Evolutionary conservation across 495 filamentous ascomycete species (phyloP), one percentile per base, ranked within the genome.

Genomic region (Penicillium daleae): DNA sequence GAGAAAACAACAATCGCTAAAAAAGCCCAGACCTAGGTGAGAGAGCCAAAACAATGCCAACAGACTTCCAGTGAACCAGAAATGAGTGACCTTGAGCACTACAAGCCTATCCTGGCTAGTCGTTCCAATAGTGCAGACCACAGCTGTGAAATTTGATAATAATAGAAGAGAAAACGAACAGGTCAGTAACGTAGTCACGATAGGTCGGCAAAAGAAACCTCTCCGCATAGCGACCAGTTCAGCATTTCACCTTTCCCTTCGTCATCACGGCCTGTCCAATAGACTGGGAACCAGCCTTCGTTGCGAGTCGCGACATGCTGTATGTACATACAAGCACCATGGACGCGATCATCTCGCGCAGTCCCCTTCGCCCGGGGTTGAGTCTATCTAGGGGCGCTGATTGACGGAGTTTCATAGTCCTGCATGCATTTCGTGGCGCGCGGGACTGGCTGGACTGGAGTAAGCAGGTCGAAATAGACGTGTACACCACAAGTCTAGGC

Each of bases 381-480:
- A 52, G 48, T 21, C 31, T 48, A 40, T 56, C 50, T 26, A 10
- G 1, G 12, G 10, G 9, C 39, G 35, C 31, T 65, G 63, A 65
- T 65, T 65, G 63, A 65, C 48, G 63, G 63, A 56, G 58, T 57
- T 65, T 61, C 58, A 52, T 42, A 22, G 15, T 42, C 17, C 46
- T 61, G 54, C 58, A 54, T 48, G 42, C 46, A 48, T 46, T 46
- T 37, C 15, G 19, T 61, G 59, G 37, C 51, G 51, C 19, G 40
- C 22, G 6, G 15, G 37, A 48, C 51, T 46, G 19, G 27, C 32
- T 40, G 21, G 35, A 22, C 2, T 13, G 24, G 22, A 6, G 46
- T 50, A 13, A 29, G 46, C 51, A 54, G 51, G 51, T 54, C 29
- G n/a, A 33, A 54, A 50, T 50, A 50, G 22, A 29, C 46, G 12